These are phyloP conservation scores for Lactarius vividus DNA, from an alignment of 768 basidiomycete genomes.

Conservation along the genomic window DNA sequence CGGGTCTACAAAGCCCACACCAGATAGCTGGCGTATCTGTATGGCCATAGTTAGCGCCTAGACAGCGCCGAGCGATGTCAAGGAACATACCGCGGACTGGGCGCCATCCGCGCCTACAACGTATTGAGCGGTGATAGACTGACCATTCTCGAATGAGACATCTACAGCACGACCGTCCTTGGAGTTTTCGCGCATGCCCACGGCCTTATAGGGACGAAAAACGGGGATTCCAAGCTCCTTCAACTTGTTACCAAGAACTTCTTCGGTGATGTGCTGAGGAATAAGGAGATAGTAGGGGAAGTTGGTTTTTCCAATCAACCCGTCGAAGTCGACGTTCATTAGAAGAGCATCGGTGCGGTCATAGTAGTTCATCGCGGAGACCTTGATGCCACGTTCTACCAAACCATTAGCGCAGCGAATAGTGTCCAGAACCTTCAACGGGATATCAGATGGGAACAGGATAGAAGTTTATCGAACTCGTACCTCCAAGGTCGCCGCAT, in stretches of 20 bases:
- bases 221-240: slow-evolving; percentile 36
- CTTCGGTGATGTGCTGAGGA: slow-evolving; percentile 47
- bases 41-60: slow-evolving; percentile 4
- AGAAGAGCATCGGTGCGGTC: slow-evolving; percentile 34
- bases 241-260: slow-evolving; percentile 38
- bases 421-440: slow-evolving; percentile 43
- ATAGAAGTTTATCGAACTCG: slow-evolving; percentile 7
- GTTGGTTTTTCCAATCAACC: slow-evolving; percentile 41
- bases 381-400: slow-evolving; percentile 39
- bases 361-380: slow-evolving; percentile 31
- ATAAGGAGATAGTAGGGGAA: slow-evolving; percentile 44
- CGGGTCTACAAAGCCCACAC: slow-evolving; percentile 47
- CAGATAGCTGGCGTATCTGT: slow-evolving; percentile 43
- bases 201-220: slow-evolving; percentile 40
- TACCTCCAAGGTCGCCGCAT: slow-evolving; percentile 55
- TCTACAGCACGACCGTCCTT: slow-evolving; percentile 35
- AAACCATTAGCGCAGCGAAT: slow-evolving; percentile 44
- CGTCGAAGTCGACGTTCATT: slow-evolving; percentile 34
- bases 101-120: slow-evolving; percentile 54
- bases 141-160: slow-evolving; percentile 48
- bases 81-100: slow-evolving; percentile 40
- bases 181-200: slow-evolving; percentile 37
- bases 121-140: slow-evolving; percentile 43
- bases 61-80: not conserved
- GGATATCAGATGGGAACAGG: slow-evolving; percentile 36